Evolutionary conservation across 2,329 filamentous ascomycete species (phyloP).

Genomic region (Sarocladium strictum): DNA sequence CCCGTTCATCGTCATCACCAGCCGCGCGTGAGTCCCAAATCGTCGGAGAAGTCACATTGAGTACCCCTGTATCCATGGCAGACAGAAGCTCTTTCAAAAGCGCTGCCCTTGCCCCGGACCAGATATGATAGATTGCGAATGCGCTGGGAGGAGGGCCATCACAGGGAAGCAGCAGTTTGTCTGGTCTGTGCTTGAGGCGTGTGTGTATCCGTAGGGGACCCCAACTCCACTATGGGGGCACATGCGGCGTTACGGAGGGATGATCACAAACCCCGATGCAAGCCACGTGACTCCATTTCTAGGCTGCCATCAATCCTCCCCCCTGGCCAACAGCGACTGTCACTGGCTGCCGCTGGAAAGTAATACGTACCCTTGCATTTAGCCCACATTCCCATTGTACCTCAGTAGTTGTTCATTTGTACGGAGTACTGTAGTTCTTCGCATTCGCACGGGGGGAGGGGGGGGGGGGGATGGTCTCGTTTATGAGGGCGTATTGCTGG

Average conservation of each 20-base stretch:
- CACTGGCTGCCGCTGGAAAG: too few species aligned
- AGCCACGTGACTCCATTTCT: conserved; percentile 3
- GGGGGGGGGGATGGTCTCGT: too few species aligned
- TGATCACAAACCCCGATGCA: not conserved
- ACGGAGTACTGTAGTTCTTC: not conserved
- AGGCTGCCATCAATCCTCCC: conserved; percentile 1
- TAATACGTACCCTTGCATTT: not conserved
- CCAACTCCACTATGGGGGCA: not conserved
- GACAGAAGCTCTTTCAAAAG: not conserved
- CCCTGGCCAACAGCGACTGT: too few species aligned
- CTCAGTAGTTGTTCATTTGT: too few species aligned
- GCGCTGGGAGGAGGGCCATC: not conserved
- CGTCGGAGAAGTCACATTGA: not conserved
- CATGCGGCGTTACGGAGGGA: not conserved
- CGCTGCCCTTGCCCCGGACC: conserved; percentile 3
- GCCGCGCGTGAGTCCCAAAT: not conserved
- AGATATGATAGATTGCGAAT: not conserved
- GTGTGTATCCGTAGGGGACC: not conserved
- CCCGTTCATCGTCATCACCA: not conserved
- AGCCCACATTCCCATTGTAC: not conserved
- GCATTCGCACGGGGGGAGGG: not conserved
- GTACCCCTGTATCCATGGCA: too few species aligned
- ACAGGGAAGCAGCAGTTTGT: not conserved
- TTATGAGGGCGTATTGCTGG: not conserved
- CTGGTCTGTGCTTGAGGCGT: not conserved